Evolutionary conservation across 495 filamentous ascomycete species (phyloP).

Genomic region (Sporormia fimetaria): DNA sequence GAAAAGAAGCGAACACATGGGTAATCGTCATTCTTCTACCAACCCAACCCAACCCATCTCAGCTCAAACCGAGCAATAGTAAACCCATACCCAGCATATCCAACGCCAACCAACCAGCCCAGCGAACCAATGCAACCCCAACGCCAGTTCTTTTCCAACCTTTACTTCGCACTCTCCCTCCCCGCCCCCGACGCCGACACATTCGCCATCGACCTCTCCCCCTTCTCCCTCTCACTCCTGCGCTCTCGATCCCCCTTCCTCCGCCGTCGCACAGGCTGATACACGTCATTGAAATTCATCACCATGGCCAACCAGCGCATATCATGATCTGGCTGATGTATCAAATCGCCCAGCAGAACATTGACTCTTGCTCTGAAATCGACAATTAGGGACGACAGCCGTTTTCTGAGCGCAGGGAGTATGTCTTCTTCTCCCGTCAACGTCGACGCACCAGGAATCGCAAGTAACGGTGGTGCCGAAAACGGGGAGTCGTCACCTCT

Average conservation of each 20-base stretch:
- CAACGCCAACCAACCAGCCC: no score
- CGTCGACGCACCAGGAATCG: conserved; percentile 12
- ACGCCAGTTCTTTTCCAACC: no score
- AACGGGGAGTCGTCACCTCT: conserved; percentile 27
- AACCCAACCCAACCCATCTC: no score
- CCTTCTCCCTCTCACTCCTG: conserved; percentile 18
- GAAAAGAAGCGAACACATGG: no score
- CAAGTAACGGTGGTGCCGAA: conserved; percentile 24
- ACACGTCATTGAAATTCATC: conserved; percentile 99
- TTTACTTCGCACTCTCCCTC: no score
- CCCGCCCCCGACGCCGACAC: no score
- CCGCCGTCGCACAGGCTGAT: conserved; percentile 58
- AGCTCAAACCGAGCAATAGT: no score
- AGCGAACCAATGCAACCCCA: no score
- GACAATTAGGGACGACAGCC: conserved; percentile 56
- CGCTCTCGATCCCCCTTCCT: conserved; percentile 23
- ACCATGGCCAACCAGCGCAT: conserved; percentile 91
- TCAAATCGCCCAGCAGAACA: conserved; percentile 73
- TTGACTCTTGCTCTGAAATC: conserved; percentile 69
- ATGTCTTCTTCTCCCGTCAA: conserved; percentile 46
- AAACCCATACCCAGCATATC: no score
- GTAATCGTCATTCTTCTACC: no score
- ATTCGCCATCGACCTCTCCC: no score
- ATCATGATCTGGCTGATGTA: conserved; percentile 87
- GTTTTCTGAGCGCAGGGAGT: conserved; percentile 61